These are phyloP conservation scores for Oryza australiensis DNA, from an alignment of 176 grass and related monocot genomes.

Conservation along the genomic window DNA sequence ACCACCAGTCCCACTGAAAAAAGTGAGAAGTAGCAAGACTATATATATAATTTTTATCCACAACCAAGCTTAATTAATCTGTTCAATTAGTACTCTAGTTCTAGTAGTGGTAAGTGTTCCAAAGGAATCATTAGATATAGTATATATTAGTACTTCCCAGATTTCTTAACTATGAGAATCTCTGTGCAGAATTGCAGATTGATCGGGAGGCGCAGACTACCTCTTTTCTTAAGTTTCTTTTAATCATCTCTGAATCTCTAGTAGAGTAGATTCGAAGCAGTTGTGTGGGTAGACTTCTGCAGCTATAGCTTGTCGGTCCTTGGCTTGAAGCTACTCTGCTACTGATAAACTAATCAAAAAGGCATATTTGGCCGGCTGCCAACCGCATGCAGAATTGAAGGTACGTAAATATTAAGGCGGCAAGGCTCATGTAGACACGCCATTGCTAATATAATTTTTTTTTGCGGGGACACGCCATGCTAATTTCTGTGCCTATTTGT, in stretches of 20 bases:
- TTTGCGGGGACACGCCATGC: neutral
- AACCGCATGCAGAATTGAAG: neutral
- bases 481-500: neutral
- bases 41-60: neutral
- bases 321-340: neutral
- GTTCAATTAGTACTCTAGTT: neutral
- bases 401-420: neutral
- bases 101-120: neutral
- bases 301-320: neutral
- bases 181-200: neutral
- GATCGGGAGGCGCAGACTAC: neutral
- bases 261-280: neutral
- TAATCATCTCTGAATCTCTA: neutral
- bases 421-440: neutral
- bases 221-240: neutral
- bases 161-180: conserved; percentile 2
- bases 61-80: neutral
- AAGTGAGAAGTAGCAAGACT: neutral
- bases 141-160: neutral
- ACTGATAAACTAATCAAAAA: neutral
- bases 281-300: neutral
- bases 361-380: neutral
- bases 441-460: too few species aligned
- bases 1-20: conserved; percentile 5
- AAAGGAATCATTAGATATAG: conserved; percentile 4